Base-by-base conservation (phyloP, 257 asterid genomes). In the Penstemon davidsonii region DNA sequence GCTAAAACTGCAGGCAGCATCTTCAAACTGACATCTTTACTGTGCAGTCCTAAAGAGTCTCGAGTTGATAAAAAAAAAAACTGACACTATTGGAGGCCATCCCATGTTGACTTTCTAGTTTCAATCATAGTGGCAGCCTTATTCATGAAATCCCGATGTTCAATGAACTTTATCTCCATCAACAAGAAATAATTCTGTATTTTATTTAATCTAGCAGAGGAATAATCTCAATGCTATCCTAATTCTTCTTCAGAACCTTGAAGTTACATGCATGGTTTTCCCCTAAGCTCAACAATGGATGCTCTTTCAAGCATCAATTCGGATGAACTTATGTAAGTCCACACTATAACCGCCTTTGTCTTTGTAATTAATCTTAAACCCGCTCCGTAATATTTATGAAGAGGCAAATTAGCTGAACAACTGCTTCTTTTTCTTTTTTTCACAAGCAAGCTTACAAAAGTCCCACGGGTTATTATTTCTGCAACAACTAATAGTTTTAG, bases 211-310 rank as follows among this genome's bases (percentile, higher is more conserved):
- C 10, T 38, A 52, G 53, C 13, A 66, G 67, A 70, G 70, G 46
- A 56, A 62, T 53, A 57, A 46, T 65, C 39, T 49, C 67, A 42
- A 33, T 44, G 47, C 69, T 19, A 58, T 53, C 15, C 42, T 59
- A 63, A 43, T 60, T 69, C 71, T 55, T 68, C 71, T 38, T 66
- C 62, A 66, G 62, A 66, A 3, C 47, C 57, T 45, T 12, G 46
- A 67, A 60, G 55, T 40, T 43, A 50, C 64, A 65, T 39, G 7
- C 46, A 55, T 25, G 33, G 33, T 25, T 25, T 25, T 65, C n/a
- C 64, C 12, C 52, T 12, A 40, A 44, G 36, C 15, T 43, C 44
- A 64, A 46, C 12, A 46, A 7, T 46, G 8, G 12, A 18, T 36
- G 45, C 42, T 15, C 60, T 50, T 52, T 49, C 66, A 44, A 67